Evolutionary conservation across 345 rosid species (phyloP).

Genomic region (Aquilaria malaccensis): DNA sequence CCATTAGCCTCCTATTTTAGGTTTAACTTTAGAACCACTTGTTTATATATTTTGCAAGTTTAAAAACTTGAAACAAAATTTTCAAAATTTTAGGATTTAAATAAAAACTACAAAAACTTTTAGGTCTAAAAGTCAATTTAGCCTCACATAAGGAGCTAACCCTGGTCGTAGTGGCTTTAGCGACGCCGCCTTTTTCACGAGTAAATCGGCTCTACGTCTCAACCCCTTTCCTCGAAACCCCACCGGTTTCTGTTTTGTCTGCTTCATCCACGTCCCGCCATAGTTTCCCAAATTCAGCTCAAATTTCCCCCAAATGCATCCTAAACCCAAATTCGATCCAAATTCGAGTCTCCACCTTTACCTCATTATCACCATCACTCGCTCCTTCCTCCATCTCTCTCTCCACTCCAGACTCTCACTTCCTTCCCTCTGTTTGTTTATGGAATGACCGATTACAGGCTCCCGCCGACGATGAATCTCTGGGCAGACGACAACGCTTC

Average conservation of each 20-base stretch:
- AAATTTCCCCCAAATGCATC: constrained; percentile 34
- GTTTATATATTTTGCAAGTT: no score
- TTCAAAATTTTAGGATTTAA: no score
- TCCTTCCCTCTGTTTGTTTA: constrained; percentile 3
- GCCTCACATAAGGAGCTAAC: background rate
- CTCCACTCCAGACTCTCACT: background rate
- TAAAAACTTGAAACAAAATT: no score
- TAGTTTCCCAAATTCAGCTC: constrained; percentile 14
- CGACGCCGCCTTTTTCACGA: constrained; percentile 22
- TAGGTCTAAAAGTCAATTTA: no score
- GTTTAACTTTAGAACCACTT: no score
- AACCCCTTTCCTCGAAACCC: constrained; percentile 23
- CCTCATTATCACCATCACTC: background rate
- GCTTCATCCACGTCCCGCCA: constrained; percentile 1
- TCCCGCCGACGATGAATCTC: constrained; percentile 53
- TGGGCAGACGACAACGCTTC: constrained; percentile 89
- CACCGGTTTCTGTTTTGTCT: background rate
- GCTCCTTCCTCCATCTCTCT: background rate
- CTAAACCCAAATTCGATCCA: constrained; percentile 29
- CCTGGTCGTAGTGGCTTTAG: background rate
- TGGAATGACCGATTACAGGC: constrained; percentile 46
- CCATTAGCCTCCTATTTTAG: no score
- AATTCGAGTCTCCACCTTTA: background rate
- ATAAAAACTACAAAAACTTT: no score
- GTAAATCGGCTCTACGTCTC: constrained; percentile 16